These are phyloP conservation scores for Mortierella sp. DNA, from an alignment of 371 early-diverging fungal genomes.

Conservation along the genomic window DNA sequence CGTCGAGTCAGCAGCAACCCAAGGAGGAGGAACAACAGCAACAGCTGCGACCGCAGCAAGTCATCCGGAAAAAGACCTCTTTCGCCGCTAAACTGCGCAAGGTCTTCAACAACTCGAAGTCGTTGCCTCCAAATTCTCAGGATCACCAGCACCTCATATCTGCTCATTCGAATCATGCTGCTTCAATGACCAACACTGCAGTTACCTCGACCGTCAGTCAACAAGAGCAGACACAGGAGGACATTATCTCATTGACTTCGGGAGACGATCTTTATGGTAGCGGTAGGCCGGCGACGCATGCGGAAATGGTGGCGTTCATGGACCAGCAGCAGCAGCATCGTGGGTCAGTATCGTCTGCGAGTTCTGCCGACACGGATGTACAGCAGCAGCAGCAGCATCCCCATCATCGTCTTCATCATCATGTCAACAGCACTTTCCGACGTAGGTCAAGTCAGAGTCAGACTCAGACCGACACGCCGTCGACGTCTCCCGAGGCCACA, in stretches of 20 bases:
- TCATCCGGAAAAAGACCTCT: slow-evolving; percentile 44
- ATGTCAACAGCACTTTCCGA: neutral
- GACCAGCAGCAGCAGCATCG: slow-evolving; percentile 41
- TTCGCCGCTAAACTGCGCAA: slow-evolving; percentile 49
- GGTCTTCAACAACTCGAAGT: slow-evolving; percentile 40
- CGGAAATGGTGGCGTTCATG: neutral
- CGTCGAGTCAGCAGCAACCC: neutral
- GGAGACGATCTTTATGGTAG: slow-evolving; percentile 4
- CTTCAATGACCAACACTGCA: neutral
- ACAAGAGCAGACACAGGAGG: slow-evolving; percentile 24
- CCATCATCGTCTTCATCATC: neutral
- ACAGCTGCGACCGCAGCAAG: slow-evolving; percentile 19
- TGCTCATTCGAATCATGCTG: neutral
- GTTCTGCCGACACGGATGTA: slow-evolving; percentile 34
- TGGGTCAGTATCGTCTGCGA: slow-evolving; percentile 45
- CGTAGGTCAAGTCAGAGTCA: slow-evolving; percentile 32
- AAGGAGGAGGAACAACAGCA: slow-evolving; percentile 15
- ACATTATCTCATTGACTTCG: slow-evolving; percentile 19
- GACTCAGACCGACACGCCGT: slow-evolving; percentile 31
- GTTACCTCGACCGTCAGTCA: neutral
- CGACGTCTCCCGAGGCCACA: slow-evolving; percentile 38
- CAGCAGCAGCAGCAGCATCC: neutral
- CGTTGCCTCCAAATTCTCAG: neutral
- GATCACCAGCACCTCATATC: neutral
- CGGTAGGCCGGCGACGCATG: neutral